Evolutionary conservation across 202 grass and related monocot species (phyloP), one percentile per base, ranked within the genome.

Genomic region (Digitaria exilis): DNA sequence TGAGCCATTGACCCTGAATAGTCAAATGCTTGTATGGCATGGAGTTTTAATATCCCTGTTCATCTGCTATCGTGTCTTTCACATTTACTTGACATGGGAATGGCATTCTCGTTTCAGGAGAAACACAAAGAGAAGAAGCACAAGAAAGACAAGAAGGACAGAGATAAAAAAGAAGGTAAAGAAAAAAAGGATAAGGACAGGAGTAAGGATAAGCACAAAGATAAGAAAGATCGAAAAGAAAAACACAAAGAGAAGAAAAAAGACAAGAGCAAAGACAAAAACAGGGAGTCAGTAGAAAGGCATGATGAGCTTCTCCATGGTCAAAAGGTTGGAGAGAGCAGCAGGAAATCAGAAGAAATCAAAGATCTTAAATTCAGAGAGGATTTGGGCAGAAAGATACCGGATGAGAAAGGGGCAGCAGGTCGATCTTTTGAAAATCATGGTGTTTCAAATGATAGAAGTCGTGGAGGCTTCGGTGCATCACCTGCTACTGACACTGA

Each of bases 171-270:
- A 87, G 90, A 92, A 76, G 84, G 80, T 48, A 92, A 88, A 89
- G 91, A 87, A 82, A 89, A 77, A 78, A 92, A 84, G 83, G 87
- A 92, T 71, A 92, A 87, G 80, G 80, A 89, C 26, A 88, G 70
- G 64, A 84, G 83, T 83, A 92, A 89, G 86, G 83, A 92, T 84
- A 92, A 89, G 76, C 90, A 89, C 84, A 92, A 69, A 77, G 90
- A 92, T 65, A 92, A 89, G 81, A 92, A 92, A 84, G 90, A 92
- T 37, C 83, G 87, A 17, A 92, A 92, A 87, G 90, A 90, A 75
- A 93, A 87, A 37, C 81, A 89, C 69, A 92, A 80, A 83, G 90
- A 92, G 31, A 89, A 92, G 90, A 92, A 92, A 86, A 92, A 85
- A 22, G 84, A 85, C 34, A 89, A 86, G 83, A 76, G 77, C 80